Evolutionary conservation across 139 green algal species (phyloP).

Genomic region (Mychonastes homosphaera): DNA sequence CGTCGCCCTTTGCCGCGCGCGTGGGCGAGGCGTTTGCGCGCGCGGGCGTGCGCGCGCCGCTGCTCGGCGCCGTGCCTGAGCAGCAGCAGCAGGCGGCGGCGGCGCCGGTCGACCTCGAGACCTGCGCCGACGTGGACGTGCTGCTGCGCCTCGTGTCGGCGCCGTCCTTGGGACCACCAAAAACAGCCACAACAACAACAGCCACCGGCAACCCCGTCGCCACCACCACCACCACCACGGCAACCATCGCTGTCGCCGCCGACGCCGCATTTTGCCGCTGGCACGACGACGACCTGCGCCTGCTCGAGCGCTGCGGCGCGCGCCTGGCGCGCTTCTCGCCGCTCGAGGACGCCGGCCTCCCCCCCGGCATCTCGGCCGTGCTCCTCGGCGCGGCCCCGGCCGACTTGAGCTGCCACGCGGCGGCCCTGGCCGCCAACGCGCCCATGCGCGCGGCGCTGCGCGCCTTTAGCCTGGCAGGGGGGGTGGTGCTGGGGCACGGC

Average conservation of each 20-base stretch:
- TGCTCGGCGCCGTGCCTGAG: slow-evolving; percentile 65
- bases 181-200: not conserved
- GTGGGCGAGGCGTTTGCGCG: slow-evolving; percentile 42
- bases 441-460: slow-evolving; percentile 41
- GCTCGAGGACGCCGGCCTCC: slow-evolving; percentile 63
- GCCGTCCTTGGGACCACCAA: not conserved
- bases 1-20: too few relatives aligned
- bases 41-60: slow-evolving; percentile 24
- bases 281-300: slow-evolving; percentile 36
- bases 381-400: slow-evolving; percentile 79
- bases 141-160: not conserved
- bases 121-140: not conserved
- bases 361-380: slow-evolving; percentile 53
- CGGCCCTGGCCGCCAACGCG: slow-evolving; percentile 58
- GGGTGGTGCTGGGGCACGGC: slow-evolving; percentile 83
- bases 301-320: slow-evolving; percentile 51
- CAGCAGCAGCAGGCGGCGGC: not conserved
- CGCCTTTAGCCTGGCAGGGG: slow-evolving; percentile 72
- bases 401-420: slow-evolving; percentile 44
- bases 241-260: slow-evolving; percentile 11
- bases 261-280: slow-evolving; percentile 13
- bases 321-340: slow-evolving; percentile 87
- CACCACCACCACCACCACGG: not conserved
- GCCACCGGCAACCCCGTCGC: slow-evolving; percentile 4
- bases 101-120: not conserved